These are phyloP conservation scores for Penicillium arizonense DNA, from an alignment of 495 filamentous ascomycete species.

Conservation along the genomic window DNA sequence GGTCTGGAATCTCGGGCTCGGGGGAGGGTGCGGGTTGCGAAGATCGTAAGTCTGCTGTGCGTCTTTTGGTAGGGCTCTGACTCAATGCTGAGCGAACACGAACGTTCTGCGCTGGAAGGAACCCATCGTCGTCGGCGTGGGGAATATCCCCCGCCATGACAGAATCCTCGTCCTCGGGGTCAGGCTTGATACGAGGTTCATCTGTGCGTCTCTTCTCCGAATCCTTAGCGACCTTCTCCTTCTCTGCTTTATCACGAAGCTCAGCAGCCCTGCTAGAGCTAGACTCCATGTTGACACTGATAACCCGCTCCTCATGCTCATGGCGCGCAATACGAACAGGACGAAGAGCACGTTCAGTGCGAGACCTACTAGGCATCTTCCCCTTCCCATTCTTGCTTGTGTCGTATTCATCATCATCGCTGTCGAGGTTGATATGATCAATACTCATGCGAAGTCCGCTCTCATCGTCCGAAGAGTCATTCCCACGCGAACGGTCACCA, in stretches of 20 bases:
- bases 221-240: constrained; percentile 28
- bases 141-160: constrained; percentile 35
- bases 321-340: constrained; percentile 50
- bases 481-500: constrained; percentile 10
- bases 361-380: constrained; percentile 37
- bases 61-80: constrained; percentile 8
- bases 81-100: constrained; percentile 30
- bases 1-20: constrained; percentile 22
- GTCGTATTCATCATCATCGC: constrained; percentile 34
- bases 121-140: constrained; percentile 35
- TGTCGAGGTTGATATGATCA: constrained; percentile 50
- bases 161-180: constrained; percentile 43
- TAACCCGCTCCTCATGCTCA: constrained; percentile 49
- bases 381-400: constrained; percentile 24
- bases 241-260: constrained; percentile 35
- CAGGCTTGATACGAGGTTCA: constrained; percentile 38
- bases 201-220: constrained; percentile 12
- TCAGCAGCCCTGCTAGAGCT: constrained; percentile 46
- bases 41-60: constrained; percentile 1
- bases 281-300: constrained; percentile 53
- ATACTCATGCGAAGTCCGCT: constrained; percentile 42
- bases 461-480: constrained; percentile 46
- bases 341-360: constrained; percentile 30
- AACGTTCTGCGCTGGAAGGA: constrained; percentile 37
- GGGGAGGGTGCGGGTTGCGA: constrained; percentile 1